A percentile compares a stretch with the other conserved stretches of the same genome.
These are phyloP conservation scores for Solanum verrucosum DNA, from an alignment of 257 asterid genomes.

Conservation along the genomic window DNA sequence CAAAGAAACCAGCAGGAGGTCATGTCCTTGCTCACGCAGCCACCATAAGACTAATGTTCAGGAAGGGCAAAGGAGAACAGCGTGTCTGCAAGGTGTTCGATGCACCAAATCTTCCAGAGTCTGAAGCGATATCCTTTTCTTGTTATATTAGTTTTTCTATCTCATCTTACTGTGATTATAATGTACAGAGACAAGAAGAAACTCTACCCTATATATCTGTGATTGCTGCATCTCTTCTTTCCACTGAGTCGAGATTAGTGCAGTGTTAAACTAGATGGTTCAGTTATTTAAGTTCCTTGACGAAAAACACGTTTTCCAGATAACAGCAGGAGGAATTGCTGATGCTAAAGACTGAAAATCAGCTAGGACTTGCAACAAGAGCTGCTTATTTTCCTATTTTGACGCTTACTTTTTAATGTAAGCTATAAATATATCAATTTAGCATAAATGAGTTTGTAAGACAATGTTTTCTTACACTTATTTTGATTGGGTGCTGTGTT, in stretches of 20 bases:
- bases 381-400: background rate
- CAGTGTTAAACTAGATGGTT: background rate
- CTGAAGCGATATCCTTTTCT: slow-evolving; percentile 93
- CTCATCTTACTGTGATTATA: background rate
- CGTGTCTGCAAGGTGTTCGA: slow-evolving; percentile 98
- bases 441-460: background rate
- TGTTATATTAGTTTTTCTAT: slow-evolving; percentile 1
- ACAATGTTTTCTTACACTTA: background rate
- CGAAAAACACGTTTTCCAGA: slow-evolving; percentile 67
- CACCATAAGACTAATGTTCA: slow-evolving; percentile 89
- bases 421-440: background rate
- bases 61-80: slow-evolving; percentile 99
- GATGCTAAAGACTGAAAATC: slow-evolving; percentile 77
- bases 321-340: slow-evolving; percentile 95
- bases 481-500: background rate
- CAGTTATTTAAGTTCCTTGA: slow-evolving; percentile 21
- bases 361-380: background rate
- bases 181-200: background rate
- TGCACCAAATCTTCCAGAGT: slow-evolving; percentile 98
- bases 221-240: background rate
- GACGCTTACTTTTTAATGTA: background rate
- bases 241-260: background rate
- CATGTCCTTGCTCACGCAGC: slow-evolving; percentile 98
- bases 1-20: slow-evolving; percentile 98
- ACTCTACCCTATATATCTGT: background rate